Evolutionary conservation across 73 alveolate genomes (phyloP).

Genomic region (Paramecium sonneborni): DNA sequence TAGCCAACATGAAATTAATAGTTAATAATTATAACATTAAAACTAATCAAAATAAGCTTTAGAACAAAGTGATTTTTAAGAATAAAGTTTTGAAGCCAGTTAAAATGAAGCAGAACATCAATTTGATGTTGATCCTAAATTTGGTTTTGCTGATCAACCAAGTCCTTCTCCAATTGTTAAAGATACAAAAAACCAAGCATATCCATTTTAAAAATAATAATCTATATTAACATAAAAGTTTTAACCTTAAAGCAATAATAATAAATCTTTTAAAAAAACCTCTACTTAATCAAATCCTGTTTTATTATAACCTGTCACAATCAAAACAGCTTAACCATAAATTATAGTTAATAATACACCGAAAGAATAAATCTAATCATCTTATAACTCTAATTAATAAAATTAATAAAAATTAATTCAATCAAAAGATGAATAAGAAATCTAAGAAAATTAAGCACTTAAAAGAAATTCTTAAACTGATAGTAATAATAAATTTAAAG

Average conservation of each 20-base stretch:
- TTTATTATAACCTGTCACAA: not conserved
- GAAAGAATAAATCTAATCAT: not conserved
- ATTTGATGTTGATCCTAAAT: not conserved
- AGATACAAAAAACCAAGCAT: not conserved
- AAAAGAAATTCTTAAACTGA: not conserved
- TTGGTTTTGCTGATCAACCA: not conserved
- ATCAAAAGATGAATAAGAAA: not conserved
- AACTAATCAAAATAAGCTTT: not conserved
- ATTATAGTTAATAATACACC: not conserved
- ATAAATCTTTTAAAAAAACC: not conserved
- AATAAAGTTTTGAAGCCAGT: not conserved
- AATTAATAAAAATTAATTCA: not conserved
- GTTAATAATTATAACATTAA: not conserved
- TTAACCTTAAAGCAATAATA: not conserved
- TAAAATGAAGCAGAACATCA: not conserved
- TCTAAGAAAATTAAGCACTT: not conserved
- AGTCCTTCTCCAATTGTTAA: slow-evolving; percentile 26
- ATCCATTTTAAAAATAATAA: not conserved
- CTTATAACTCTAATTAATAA: not conserved
- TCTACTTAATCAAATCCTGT: not conserved
- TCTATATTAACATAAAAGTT: not conserved
- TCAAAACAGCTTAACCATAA: not conserved
- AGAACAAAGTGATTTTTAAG: not conserved
- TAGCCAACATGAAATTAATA: not conserved
- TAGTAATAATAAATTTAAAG: not conserved